These are phyloP conservation scores for Phytophthora multivora DNA, from an alignment of 352 stramenopile genomes.

Conservation along the genomic window DNA sequence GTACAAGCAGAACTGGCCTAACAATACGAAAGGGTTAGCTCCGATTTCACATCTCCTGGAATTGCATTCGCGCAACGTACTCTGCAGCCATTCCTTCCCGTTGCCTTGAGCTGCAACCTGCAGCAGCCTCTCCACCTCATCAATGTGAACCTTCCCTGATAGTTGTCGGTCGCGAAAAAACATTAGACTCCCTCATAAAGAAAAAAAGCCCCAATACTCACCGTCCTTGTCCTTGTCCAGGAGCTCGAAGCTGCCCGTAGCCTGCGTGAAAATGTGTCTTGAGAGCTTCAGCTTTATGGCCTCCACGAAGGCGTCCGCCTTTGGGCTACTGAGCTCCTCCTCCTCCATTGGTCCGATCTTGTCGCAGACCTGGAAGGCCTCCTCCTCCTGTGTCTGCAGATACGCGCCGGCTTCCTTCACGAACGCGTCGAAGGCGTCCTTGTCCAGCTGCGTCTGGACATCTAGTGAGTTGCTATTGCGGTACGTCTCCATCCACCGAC, in stretches of 20 bases:
- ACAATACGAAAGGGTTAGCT: slow-evolving; percentile 6
- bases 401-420: slow-evolving; percentile 49
- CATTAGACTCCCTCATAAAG: background rate
- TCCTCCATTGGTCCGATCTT: slow-evolving; percentile 50
- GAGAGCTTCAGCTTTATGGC: slow-evolving; percentile 66
- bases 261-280: slow-evolving; percentile 58
- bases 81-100: slow-evolving; percentile 49
- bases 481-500: slow-evolving; percentile 32
- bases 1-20: slow-evolving; percentile 68
- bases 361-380: slow-evolving; percentile 38
- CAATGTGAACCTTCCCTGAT: slow-evolving; percentile 46
- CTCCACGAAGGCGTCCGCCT: slow-evolving; percentile 49
- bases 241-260: slow-evolving; percentile 48
- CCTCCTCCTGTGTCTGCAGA: slow-evolving; percentile 49
- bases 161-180: too few species aligned
- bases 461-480: slow-evolving; percentile 21
- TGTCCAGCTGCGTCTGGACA: slow-evolving; percentile 36
- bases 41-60: slow-evolving; percentile 1
- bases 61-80: slow-evolving; percentile 17
- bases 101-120: slow-evolving; percentile 41
- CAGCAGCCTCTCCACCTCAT: slow-evolving; percentile 52
- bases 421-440: slow-evolving; percentile 52
- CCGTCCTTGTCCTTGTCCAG: slow-evolving; percentile 74
- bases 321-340: slow-evolving; percentile 21
- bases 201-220: slow-evolving; percentile 13